Conservation (phyloP, 208 protist genomes). For the Leishmania gerbilli region DNA sequence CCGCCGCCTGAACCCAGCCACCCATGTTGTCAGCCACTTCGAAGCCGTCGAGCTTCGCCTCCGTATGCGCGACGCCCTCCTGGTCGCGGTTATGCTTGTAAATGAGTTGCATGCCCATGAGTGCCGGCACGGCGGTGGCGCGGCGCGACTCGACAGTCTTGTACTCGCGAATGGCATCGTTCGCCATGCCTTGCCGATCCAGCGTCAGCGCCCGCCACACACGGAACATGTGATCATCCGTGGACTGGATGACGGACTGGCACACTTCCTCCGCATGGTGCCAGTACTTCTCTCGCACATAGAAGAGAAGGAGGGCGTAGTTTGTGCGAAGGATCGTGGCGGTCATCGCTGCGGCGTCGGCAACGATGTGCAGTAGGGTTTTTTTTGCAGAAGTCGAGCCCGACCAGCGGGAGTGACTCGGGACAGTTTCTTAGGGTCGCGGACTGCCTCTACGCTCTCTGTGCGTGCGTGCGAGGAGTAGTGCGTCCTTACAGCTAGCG, state of each 20-base stretch:
- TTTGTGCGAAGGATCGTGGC: constrained; percentile 58
- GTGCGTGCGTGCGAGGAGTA: neutral
- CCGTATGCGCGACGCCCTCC: constrained; percentile 51
- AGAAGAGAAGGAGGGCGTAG: constrained; percentile 84
- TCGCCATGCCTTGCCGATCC: constrained; percentile 77
- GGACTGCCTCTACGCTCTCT: neutral
- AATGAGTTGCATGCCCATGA: constrained; percentile 77
- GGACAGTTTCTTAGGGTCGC: no score
- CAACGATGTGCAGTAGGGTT: neutral
- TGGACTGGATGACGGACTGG: constrained; percentile 57
- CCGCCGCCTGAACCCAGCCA: constrained; percentile 68
- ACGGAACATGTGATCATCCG: constrained; percentile 81
- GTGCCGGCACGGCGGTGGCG: constrained; percentile 61
- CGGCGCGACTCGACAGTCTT: constrained; percentile 69
- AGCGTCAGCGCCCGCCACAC: constrained; percentile 81
- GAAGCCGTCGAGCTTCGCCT: constrained; percentile 51
- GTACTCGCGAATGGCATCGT: constrained; percentile 86
- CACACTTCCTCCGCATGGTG: constrained; percentile 84
- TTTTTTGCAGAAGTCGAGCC: no score
- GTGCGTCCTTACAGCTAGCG: neutral
- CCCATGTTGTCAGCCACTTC: constrained; percentile 44
- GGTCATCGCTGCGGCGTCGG: constrained; percentile 23
- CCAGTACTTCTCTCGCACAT: constrained; percentile 82
- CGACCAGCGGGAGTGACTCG: no score
- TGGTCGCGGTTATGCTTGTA: constrained; percentile 77